A percentile compares a stretch with the other conserved stretches of the same genome.
Conservation (phyloP, 2,329 filamentous ascomycete genomes). For the Colletotrichum eremochloae region DNA sequence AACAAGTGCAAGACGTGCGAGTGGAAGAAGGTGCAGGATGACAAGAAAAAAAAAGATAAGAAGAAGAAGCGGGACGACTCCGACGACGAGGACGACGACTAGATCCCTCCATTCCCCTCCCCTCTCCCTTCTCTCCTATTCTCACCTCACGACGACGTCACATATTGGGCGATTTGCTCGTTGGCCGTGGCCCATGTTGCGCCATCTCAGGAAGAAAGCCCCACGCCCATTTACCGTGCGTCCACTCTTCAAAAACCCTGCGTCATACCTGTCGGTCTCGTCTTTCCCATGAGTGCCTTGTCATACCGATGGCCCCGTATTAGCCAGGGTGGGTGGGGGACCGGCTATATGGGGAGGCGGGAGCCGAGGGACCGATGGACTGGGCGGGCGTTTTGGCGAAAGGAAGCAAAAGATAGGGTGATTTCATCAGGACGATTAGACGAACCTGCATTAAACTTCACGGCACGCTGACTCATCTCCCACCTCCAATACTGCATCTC, state of each 20-base stretch:
- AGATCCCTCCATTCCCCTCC: neutral
- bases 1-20: constrained; percentile 78
- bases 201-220: neutral
- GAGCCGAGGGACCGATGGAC: neutral
- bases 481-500: constrained; percentile 29
- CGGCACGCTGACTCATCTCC: constrained; percentile 13
- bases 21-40: constrained; percentile 63
- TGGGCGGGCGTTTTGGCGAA: constrained; percentile 8
- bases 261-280: neutral
- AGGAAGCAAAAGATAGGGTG: neutral
- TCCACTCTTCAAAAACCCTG: neutral
- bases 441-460: constrained; percentile 31
- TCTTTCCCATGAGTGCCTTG: neutral
- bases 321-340: neutral
- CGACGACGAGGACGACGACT: constrained; percentile 51
- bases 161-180: neutral
- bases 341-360: neutral
- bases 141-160: neutral
- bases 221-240: neutral
- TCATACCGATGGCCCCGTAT: neutral
- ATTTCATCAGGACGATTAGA: constrained; percentile 32
- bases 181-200: no score
- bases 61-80: constrained; percentile 39
- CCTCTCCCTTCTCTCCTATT: neutral
- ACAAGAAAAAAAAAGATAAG: constrained; percentile 48